Conservation (phyloP, 129 eudicot genomes). For the Daucus carota region DNA sequence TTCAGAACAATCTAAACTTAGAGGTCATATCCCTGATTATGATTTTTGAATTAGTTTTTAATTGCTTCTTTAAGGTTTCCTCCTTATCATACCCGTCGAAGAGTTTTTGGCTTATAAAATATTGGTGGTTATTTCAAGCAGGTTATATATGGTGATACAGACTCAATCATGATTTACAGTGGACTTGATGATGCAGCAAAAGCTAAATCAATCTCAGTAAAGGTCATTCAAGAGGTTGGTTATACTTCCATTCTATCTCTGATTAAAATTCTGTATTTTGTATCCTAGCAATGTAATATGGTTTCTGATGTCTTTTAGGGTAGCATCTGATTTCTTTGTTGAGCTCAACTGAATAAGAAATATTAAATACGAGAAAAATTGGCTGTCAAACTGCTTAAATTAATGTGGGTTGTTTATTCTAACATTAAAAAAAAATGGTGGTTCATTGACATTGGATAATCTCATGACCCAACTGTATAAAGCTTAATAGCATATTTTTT, state of each 20-base stretch:
- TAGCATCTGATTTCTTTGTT: background rate
- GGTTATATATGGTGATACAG: conserved; percentile 99
- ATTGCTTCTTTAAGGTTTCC: conserved; percentile 4
- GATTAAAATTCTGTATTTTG: background rate
- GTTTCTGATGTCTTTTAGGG: background rate
- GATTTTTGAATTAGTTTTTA: background rate
- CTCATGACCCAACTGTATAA: background rate
- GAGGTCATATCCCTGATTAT: conserved; percentile 44
- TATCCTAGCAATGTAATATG: background rate
- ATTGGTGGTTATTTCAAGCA: conserved; percentile 20
- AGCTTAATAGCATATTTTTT: background rate
- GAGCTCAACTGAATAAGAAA: background rate
- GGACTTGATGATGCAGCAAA: conserved; percentile 86
- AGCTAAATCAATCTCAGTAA: conserved; percentile 73
- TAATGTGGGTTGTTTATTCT: background rate
- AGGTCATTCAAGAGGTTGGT: conserved; percentile 89
- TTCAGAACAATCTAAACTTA: conserved; percentile 67
- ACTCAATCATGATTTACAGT: conserved; percentile 93
- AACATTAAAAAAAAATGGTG: too few relatives aligned
- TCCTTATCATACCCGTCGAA: background rate
- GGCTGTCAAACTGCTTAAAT: background rate
- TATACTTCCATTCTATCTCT: background rate
- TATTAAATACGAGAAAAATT: background rate
- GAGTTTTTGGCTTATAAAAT: conserved; percentile 9
- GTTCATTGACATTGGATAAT: background rate